Evolutionary conservation across 768 basidiomycete genomes (phyloP).

Genomic region (Lentinula raphanica): DNA sequence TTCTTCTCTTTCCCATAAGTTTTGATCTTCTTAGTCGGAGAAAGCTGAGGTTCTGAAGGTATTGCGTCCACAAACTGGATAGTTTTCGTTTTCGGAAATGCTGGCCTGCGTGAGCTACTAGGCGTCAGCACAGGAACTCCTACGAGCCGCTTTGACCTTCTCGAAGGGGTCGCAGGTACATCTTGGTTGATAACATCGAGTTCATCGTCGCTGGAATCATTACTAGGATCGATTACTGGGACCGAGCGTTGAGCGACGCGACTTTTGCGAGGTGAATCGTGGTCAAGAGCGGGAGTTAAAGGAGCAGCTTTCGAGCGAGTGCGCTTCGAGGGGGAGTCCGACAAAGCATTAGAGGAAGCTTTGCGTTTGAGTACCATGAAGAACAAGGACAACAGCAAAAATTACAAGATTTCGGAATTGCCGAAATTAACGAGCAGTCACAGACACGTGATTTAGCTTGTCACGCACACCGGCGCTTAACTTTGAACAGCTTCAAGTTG

Average conservation of each 20-base stretch:
- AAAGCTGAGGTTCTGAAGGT: neutral
- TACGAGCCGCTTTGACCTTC: neutral
- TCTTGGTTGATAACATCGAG: neutral
- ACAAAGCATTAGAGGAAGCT: constrained; percentile 14
- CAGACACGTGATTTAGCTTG: neutral
- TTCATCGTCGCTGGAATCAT: constrained; percentile 3
- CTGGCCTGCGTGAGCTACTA: neutral
- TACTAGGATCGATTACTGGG: neutral
- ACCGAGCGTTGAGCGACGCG: constrained; percentile 1
- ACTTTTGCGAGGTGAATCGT: neutral
- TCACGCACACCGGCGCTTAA: no score
- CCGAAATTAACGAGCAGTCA: neutral
- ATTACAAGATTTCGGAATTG: neutral
- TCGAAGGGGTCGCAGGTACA: neutral
- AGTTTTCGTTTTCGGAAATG: neutral
- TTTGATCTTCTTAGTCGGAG: neutral
- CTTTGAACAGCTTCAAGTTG: no score
- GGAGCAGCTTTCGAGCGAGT: constrained; percentile 17
- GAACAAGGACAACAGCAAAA: neutral
- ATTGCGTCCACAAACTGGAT: neutral
- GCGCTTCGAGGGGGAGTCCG: constrained; percentile 28
- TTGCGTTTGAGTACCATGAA: constrained; percentile 45
- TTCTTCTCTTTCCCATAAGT: neutral
- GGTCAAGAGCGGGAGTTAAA: neutral
- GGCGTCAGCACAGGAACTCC: neutral